Conservation (phyloP, 2,329 filamentous ascomycete genomes). For the Mollisia scopiformis region DNA sequence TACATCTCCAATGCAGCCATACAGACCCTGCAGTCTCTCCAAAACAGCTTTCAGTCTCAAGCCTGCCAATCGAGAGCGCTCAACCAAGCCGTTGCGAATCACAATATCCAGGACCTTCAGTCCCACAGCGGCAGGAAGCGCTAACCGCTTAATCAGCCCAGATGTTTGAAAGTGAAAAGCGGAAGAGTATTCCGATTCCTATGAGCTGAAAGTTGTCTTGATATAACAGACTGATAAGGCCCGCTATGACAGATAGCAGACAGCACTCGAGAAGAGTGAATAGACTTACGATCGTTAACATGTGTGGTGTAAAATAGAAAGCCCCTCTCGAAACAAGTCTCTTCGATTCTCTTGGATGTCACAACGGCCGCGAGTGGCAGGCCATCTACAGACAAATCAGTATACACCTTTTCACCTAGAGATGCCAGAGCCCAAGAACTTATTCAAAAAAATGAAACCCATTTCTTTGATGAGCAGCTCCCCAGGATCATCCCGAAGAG, state of each 20-base stretch:
- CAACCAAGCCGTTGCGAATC: constrained; percentile 53
- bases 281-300: constrained; percentile 65
- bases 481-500: too few species aligned
- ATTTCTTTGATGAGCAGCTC: too few species aligned
- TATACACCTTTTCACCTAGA: neutral
- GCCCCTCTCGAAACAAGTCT: constrained; percentile 48
- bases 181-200: too few species aligned
- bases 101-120: constrained; percentile 66
- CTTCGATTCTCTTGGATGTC: constrained; percentile 56
- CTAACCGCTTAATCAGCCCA: too few species aligned
- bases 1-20: constrained; percentile 65
- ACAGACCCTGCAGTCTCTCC: constrained; percentile 49
- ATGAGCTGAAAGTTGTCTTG: too few species aligned
- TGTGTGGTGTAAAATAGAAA: constrained; percentile 65
- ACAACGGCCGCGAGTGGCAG: constrained; percentile 61
- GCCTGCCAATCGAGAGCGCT: constrained; percentile 49
- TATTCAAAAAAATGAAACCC: too few species aligned
- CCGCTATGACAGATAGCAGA: too few species aligned
- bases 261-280: too few species aligned
- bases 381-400: constrained; percentile 38
- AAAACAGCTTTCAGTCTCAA: constrained; percentile 52
- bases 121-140: constrained; percentile 60
- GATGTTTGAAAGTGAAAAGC: too few species aligned
- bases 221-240: too few species aligned
- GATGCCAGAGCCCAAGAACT: too few species aligned